Evolutionary conservation across 2,329 filamentous ascomycete species (phyloP), one percentile per base, ranked within the genome.

Genomic region (Colletotrichum sp.): DNA sequence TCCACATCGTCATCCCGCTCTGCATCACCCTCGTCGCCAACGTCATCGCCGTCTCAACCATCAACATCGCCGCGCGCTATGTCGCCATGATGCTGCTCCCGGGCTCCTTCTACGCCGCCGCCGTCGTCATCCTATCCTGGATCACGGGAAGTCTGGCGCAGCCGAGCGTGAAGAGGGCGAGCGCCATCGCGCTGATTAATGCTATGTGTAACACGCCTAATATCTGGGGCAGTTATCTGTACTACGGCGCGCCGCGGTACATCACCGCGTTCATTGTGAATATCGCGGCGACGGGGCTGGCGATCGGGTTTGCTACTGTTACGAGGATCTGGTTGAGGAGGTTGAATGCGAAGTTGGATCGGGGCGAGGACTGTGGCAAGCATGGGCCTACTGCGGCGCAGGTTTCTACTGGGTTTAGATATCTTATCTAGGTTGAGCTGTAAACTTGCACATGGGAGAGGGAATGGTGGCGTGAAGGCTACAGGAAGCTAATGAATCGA

Each of bases 1-100:
- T 90, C 81, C 94, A 95, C 82, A 89, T 95, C 74, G 87, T 88
- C 0, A 74, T 91, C 2, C 93, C 94, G 0, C 86, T 94, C 13
- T 89, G 87, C 73, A 85, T 95, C 55, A 90, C 91, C 16, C 86
- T 95, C 4, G 85, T 85, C 1, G 90, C 92, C 3, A 95, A 94
- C 84, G 93, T 95, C 78, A 87, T 95, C 64, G 91, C 91, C 13
- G 93, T 92, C 2, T 86, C 91, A 0, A 94, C 93, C 0, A 91
- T 88, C 0, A 82, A 86, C 6, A 87, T 89, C 1, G 93, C 87
- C 0, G 90, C 93, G 0, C 88, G 94, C 57, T 95, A 95, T 77
- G 83, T 93, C 60, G 81, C 82, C 52, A 83, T 83, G 81, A 82
- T 83, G 81, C 78, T 83, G 12, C 79, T 95, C 25, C 80, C 80